Evolutionary conservation across 306 rosid species (phyloP).

Genomic region (Trichosanthes truncata): DNA sequence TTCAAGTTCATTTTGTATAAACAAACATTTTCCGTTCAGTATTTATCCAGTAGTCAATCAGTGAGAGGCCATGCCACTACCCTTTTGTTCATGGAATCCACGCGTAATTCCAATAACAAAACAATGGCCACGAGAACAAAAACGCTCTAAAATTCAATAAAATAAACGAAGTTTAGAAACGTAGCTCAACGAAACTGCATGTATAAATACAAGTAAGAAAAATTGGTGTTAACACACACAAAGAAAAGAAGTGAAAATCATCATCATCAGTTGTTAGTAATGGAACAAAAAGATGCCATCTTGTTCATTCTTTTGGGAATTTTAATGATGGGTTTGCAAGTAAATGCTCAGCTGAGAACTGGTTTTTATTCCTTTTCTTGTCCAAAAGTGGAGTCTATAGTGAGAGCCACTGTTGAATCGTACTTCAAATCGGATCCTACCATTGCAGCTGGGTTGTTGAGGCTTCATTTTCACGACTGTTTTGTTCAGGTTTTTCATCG

Average conservation of each 20-base stretch:
- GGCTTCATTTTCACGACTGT: slow-evolving; percentile 59
- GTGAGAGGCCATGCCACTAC: not conserved
- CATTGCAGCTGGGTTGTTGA: slow-evolving; percentile 48
- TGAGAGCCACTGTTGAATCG: slow-evolving; percentile 49
- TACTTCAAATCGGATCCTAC: slow-evolving; percentile 40
- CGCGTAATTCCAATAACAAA: not conserved
- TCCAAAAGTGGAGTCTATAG: slow-evolving; percentile 43
- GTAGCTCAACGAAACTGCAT: not conserved
- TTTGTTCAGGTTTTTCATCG: slow-evolving; percentile 28
- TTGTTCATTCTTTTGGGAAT: slow-evolving; percentile 23
- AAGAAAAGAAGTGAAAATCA: not conserved
- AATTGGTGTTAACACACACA: not conserved
- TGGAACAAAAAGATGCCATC: slow-evolving; percentile 21
- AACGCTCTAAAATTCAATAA: not conserved
- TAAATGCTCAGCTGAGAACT: slow-evolving; percentile 31
- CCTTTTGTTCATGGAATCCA: not conserved
- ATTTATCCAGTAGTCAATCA: not conserved
- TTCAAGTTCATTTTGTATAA: not conserved
- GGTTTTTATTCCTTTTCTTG: slow-evolving; percentile 66
- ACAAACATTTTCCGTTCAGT: not conserved
- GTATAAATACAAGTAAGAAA: not conserved
- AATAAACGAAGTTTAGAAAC: not conserved
- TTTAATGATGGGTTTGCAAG: slow-evolving; percentile 25
- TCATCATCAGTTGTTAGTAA: not conserved
- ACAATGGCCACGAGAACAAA: too few species aligned